phyloP scores from a whole-genome alignment of 306 rosid species.

The Carpinus fangiana region DNA sequence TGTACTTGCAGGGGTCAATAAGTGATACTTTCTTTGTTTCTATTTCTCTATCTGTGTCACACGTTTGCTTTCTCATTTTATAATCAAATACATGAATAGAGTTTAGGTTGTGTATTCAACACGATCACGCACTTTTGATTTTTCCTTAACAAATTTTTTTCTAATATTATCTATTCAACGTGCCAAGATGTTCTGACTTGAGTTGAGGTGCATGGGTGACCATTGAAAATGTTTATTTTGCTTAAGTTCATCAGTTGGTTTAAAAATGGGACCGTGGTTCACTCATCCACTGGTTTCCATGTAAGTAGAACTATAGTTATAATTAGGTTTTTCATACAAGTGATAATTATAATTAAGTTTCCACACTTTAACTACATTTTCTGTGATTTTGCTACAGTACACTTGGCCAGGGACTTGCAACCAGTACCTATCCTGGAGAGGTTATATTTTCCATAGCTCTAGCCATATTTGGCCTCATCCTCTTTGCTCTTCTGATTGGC shows the following conservation, averaged over 20 bases:
- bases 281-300: constrained; percentile 2
- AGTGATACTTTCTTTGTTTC: too few species aligned
- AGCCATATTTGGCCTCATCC: constrained; percentile 89
- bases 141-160: background rate
- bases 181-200: background rate
- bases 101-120: background rate
- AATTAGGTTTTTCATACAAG: background rate
- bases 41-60: too few species aligned
- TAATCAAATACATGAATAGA: background rate
- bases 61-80: too few species aligned
- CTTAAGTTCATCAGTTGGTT: background rate
- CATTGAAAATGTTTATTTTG: background rate
- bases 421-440: constrained; percentile 90
- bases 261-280: background rate
- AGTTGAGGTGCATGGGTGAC: background rate
- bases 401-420: constrained; percentile 95
- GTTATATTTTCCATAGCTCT: constrained; percentile 92
- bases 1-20: background rate
- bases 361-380: constrained; percentile 8
- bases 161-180: background rate
- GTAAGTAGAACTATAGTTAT: background rate
- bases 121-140: background rate
- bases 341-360: background rate
- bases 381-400: constrained; percentile 60
- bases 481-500: constrained; percentile 95